Evolutionary conservation across 1,139 yeast species (phyloP).

Genomic region (Casaregolazyma suthepensis): DNA sequence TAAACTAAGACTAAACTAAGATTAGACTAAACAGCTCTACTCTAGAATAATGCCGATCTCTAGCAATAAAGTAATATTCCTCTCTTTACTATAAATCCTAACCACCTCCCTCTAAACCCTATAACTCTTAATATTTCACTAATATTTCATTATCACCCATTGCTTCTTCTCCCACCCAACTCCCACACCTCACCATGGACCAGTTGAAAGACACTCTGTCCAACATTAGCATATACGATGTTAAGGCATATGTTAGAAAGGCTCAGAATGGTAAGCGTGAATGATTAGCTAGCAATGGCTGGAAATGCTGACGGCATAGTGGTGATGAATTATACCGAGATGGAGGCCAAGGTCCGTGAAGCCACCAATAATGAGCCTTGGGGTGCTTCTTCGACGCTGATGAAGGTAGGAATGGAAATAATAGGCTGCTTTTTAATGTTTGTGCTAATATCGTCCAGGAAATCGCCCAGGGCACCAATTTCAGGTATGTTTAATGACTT

Average conservation of each 20-base stretch:
- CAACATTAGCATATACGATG: slow-evolving; percentile 86
- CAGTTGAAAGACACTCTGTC: slow-evolving; percentile 65
- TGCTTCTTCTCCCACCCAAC: not conserved
- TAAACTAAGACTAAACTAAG: too few species aligned
- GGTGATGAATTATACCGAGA: slow-evolving; percentile 88
- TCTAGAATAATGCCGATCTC: too few species aligned
- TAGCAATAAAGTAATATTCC: too few species aligned
- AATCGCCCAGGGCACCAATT: slow-evolving; percentile 91
- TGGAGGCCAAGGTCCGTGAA: slow-evolving; percentile 92
- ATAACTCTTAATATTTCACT: too few species aligned
- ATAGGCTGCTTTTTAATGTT: not conserved
- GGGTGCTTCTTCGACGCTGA: slow-evolving; percentile 93
- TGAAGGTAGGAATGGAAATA: slow-evolving; percentile 42
- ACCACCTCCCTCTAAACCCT: too few species aligned
- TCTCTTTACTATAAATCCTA: too few species aligned
- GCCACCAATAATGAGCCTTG: slow-evolving; percentile 99
- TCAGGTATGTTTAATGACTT: slow-evolving; percentile 39
- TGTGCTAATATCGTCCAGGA: slow-evolving; percentile 33
- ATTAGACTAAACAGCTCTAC: too few species aligned
- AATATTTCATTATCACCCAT: not conserved
- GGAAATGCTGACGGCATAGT: slow-evolving; percentile 23
- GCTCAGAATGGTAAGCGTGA: slow-evolving; percentile 68
- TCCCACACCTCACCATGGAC: slow-evolving; percentile 43
- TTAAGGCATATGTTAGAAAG: slow-evolving; percentile 93
- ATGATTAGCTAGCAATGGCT: not conserved